Evolutionary conservation across 148 eudicot genomes (phyloP), one percentile per base, ranked within the genome.

Genomic region (Linanthus parryae): DNA sequence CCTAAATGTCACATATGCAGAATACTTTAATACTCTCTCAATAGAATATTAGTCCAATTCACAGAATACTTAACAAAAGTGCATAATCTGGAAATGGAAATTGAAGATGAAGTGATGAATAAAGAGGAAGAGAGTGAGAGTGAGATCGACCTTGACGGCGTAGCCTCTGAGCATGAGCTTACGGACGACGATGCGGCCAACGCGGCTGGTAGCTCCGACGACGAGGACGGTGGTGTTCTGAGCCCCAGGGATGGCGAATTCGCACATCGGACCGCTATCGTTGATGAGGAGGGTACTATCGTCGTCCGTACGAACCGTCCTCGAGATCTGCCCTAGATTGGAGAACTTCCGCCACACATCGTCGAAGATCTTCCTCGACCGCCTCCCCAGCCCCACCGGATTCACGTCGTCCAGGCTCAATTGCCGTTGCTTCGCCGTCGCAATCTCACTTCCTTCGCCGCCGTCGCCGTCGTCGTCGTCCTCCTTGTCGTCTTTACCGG

Each of bases 151-250:
- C 92, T 91, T 91, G 62, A 91, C 98, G 25, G 71, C 62, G 73
- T 91, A 91, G 21, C 98, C 98, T 51, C 98, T 74, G 54, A 91
- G 94, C 98, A 91, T 91, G 57, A 91, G 98, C 68, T 91, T 91
- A 14, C 98, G 73, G 54, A 91, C 87, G 17, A 91, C 96, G 26
- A 91, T 82, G 25, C 96, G 79, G 16, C 98, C 98, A 16, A 86
- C 94, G 9, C 98, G 87, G 65, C 98, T 87, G 35, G 95, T 91
- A 33, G 98, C 98, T 39, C 98, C 98, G 10, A 83, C 90, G 2
- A 91, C 98, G 35, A 91, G 95, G 45, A 91, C 88, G 26, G 87
- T 87, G 27, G 96, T 91, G 45, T 87, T 91, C 78, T 87, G 98
- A 45, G 98, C 98, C 14, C 94, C 98, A 35, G 98, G 98, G 38